Conservation (phyloP, 345 rosid genomes). For the Turnera subulata region DNA sequence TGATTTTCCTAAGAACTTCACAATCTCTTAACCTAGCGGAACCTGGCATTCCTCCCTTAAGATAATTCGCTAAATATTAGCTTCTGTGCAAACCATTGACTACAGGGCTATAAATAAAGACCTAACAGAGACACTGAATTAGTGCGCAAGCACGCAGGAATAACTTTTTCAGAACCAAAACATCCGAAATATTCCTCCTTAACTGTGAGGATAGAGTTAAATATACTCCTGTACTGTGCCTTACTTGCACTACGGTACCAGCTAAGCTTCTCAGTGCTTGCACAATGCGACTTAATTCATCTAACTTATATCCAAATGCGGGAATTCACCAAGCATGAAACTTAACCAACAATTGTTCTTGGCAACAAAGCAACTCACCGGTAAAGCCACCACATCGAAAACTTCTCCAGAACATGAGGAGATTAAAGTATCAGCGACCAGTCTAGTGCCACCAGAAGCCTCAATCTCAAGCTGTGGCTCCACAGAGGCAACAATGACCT, state of each 20-base stretch:
- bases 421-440: constrained; percentile 75
- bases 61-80: constrained; percentile 9
- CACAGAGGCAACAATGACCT: constrained; percentile 80
- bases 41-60: constrained; percentile 99
- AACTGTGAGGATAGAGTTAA: no score
- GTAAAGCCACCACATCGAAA: constrained; percentile 86
- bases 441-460: constrained; percentile 63
- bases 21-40: constrained; percentile 82
- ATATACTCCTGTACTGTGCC: no score
- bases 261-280: background rate
- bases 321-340: constrained; percentile 6
- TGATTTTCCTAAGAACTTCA: constrained; percentile 54
- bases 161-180: background rate
- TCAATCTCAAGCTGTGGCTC: constrained; percentile 79
- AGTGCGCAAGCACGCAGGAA: background rate
- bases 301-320: background rate
- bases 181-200: background rate
- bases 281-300: background rate
- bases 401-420: constrained; percentile 51
- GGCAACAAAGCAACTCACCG: constrained; percentile 48
- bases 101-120: no score
- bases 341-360: background rate
- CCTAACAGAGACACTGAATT: no score
- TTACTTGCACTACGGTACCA: no score
- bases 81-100: background rate